A percentile compares a stretch with the other conserved stretches of the same genome.
Evolutionary conservation across 2,329 filamentous ascomycete genomes (phyloP).

Genomic region (Sclerotinia sclerotiorum): DNA sequence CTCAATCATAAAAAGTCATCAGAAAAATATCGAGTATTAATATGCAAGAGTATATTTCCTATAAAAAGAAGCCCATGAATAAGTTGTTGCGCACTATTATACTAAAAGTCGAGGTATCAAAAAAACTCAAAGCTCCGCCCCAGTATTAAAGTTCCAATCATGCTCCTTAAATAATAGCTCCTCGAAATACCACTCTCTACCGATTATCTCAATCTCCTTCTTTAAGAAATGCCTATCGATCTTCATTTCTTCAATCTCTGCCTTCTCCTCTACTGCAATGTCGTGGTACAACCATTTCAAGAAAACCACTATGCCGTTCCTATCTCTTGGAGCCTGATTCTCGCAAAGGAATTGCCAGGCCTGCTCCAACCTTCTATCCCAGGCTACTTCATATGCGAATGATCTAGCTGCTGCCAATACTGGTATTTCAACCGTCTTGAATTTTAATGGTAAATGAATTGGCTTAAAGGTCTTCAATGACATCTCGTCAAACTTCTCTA

Average conservation of each 20-base stretch:
- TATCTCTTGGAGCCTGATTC: background rate
- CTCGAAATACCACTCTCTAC: constrained; percentile 13
- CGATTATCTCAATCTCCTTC: background rate
- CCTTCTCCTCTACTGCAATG: background rate
- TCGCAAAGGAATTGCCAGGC: constrained; percentile 14
- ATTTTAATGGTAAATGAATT: background rate
- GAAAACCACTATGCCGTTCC: background rate
- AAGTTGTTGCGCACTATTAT: background rate
- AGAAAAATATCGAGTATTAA: background rate
- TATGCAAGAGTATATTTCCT: background rate
- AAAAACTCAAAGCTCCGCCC: background rate
- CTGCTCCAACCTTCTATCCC: constrained; percentile 30
- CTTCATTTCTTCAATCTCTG: constrained; percentile 1
- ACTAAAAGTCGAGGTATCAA: background rate
- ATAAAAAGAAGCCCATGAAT: background rate
- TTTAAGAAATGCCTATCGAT: background rate
- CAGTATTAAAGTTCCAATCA: background rate
- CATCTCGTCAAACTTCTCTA: background rate
- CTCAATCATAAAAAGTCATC: background rate
- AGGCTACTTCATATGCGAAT: constrained; percentile 28
- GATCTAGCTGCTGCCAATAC: constrained; percentile 18
- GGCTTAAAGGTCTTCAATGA: background rate
- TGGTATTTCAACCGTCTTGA: background rate
- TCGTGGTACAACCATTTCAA: constrained; percentile 5
- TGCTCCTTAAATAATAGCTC: background rate